phyloP scores from a whole-genome alignment of 192 early-diverging fungal genomes.

The Backusella tuberculispora region DNA sequence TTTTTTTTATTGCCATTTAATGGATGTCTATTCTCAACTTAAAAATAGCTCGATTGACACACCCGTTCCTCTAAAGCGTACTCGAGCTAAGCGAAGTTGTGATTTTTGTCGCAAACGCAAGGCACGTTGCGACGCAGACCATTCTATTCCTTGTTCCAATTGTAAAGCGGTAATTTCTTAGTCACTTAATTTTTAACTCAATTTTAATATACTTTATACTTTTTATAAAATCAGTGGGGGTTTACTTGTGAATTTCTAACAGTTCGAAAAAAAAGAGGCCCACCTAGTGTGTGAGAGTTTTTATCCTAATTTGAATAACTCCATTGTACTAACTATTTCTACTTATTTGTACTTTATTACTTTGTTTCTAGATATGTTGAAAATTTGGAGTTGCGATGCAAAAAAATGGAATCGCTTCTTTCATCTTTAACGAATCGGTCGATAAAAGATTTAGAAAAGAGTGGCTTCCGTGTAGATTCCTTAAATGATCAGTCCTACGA shows the following conservation, averaged over 20 bases:
- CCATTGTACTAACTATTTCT: neutral
- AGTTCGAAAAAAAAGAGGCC: constrained; percentile 36
- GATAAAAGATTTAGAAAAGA: constrained; percentile 35
- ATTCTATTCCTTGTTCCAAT: constrained; percentile 41
- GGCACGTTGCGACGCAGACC: constrained; percentile 44
- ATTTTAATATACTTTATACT: neutral
- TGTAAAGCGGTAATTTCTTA: constrained; percentile 40
- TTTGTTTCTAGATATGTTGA: constrained; percentile 21
- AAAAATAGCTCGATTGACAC: neutral
- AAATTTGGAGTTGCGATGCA: constrained; percentile 37
- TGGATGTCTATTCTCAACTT: constrained; percentile 16
- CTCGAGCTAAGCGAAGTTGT: constrained; percentile 47
- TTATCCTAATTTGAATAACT: neutral
- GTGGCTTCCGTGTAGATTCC: constrained; percentile 9
- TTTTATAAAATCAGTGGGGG: constrained; percentile 29
- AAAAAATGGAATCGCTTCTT: constrained; percentile 39
- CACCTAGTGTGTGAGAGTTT: constrained; percentile 38
- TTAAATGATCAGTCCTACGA: neutral
- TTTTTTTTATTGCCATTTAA: neutral
- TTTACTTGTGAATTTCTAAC: constrained; percentile 37
- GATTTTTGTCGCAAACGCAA: constrained; percentile 47
- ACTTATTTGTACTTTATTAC: neutral
- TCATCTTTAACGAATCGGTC: constrained; percentile 27
- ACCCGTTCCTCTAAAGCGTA: constrained; percentile 30
- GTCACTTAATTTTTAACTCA: neutral